phyloP scores from a whole-genome alignment of 495 filamentous ascomycete genomes.

The Aspergillus sparsus region DNA sequence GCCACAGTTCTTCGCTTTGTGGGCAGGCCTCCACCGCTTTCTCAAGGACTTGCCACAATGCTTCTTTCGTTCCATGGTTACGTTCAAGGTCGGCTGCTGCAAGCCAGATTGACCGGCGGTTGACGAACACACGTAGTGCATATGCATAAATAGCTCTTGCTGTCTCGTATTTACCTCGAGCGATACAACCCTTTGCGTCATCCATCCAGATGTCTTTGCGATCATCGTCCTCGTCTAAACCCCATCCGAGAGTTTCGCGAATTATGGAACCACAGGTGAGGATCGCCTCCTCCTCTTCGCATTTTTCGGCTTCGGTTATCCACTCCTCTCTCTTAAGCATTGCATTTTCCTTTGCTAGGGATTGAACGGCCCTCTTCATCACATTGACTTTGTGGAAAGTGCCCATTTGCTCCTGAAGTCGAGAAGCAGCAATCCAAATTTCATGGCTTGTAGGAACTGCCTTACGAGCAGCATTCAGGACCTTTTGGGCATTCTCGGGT shows the following conservation, averaged over 20 bases:
- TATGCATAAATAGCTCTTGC: slow-evolving; percentile 93
- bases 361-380: slow-evolving; percentile 90
- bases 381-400: slow-evolving; percentile 74
- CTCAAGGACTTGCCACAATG: slow-evolving; percentile 79
- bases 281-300: slow-evolving; percentile 87
- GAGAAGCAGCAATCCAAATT: slow-evolving; percentile 92
- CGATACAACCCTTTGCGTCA: slow-evolving; percentile 78
- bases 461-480: slow-evolving; percentile 93
- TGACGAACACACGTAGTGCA: slow-evolving; percentile 82
- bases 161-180: slow-evolving; percentile 79
- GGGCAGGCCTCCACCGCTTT: slow-evolving; percentile 94
- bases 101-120: slow-evolving; percentile 79
- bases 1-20: slow-evolving; percentile 87
- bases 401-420: slow-evolving; percentile 89
- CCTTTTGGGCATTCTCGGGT: slow-evolving; percentile 85
- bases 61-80: slow-evolving; percentile 83
- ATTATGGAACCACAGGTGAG: slow-evolving; percentile 88
- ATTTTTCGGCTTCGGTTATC: slow-evolving; percentile 92
- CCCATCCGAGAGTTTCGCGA: slow-evolving; percentile 88
- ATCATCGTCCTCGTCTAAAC: slow-evolving; percentile 94
- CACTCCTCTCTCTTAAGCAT: slow-evolving; percentile 98
- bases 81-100: slow-evolving; percentile 90
- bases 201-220: slow-evolving; percentile 94
- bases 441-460: slow-evolving; percentile 88
- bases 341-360: slow-evolving; percentile 85